Base-by-base conservation (phyloP, 495 filamentous ascomycete genomes). In the Cladorrhinum samala region DNA sequence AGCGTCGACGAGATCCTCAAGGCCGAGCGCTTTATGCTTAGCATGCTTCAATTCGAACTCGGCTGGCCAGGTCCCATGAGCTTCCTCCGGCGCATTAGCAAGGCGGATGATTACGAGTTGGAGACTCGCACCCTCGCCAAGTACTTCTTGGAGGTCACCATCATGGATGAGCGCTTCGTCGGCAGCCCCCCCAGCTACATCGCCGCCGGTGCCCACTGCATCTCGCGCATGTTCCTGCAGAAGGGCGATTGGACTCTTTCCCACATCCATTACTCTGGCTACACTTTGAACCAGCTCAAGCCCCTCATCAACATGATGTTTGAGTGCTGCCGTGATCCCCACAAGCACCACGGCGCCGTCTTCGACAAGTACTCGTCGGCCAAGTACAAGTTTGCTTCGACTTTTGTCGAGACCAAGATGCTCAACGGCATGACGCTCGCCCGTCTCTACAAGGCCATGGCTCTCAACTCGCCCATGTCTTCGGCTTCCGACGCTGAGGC, bases 61-160 rank as follows among this genome's bases (percentile, higher is more conserved):
- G 94, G 93, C 24, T 98, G 87, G 86, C 93, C 93, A 9, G 94
- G 93, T 41, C 93, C 93, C 1, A 95, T 98, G 92, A 96, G 91
- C 72, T 98, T 97, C 74, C 76, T 98, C 46, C 79, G 93, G 48
- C 83, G 91, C 50, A 92, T 96, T 67, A 97, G 93, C 83, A 98
- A 97, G 74, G 93, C 93, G 14, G 93, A 98, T 68, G 91, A 96
- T 64, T 98, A 97, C 66, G 91, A 97, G 63, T 74, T 95, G 46
- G 91, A 98, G 72, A 96, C 91, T 18, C 82, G 93, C 18, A 97
- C 94, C 4, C 78, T 98, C 24, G 91, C 93, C 57, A 98, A 98
- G 75, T 98, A 98, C 72, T 96, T 98, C 72, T 76, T 97, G 45
- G 93, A 98, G 67, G 77, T 96, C 39, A 93, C 89, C 38, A 85